phyloP scores from a whole-genome alignment of 2,329 filamentous ascomycete genomes.

The Elsinoe batatas region DNA sequence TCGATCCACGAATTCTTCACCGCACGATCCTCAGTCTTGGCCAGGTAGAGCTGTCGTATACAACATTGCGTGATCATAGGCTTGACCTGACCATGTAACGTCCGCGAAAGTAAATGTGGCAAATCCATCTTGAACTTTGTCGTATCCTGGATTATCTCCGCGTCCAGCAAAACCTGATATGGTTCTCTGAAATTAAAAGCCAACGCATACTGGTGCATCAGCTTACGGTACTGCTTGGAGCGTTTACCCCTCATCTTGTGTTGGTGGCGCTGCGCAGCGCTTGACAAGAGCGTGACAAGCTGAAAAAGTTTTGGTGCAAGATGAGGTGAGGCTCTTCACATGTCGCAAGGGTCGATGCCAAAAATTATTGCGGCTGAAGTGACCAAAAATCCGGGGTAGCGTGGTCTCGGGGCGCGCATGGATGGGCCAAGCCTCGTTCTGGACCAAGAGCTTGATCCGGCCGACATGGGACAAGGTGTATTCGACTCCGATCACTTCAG shows the following conservation, averaged over 20 bases:
- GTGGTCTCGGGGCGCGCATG: background rate
- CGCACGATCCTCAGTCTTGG: conserved; percentile 16
- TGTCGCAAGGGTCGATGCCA: background rate
- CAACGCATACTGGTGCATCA: conserved; percentile 85
- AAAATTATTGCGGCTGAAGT: background rate
- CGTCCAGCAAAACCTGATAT: conserved; percentile 85
- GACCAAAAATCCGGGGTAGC: background rate
- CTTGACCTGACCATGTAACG: conserved; percentile 79
- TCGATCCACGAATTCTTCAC: conserved; percentile 53
- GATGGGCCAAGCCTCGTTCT: background rate
- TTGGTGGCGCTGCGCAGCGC: conserved; percentile 18
- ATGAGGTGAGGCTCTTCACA: conserved; percentile 4
- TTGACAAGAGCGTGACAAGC: background rate
- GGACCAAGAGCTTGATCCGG: background rate
- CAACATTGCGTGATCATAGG: conserved; percentile 76
- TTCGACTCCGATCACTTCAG: background rate
- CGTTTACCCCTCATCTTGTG: conserved; percentile 59
- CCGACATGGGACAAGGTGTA: background rate
- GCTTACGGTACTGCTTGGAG: conserved; percentile 70
- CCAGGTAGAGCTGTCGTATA: conserved; percentile 65
- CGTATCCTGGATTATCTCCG: conserved; percentile 72
- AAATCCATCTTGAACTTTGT: conserved; percentile 83
- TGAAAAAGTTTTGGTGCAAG: background rate
- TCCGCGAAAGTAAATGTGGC: conserved; percentile 63
- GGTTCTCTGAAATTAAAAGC: conserved; percentile 86